Base-by-base conservation (phyloP, 495 filamentous ascomycete genomes). In the Aspergillus funiculosus region DNA sequence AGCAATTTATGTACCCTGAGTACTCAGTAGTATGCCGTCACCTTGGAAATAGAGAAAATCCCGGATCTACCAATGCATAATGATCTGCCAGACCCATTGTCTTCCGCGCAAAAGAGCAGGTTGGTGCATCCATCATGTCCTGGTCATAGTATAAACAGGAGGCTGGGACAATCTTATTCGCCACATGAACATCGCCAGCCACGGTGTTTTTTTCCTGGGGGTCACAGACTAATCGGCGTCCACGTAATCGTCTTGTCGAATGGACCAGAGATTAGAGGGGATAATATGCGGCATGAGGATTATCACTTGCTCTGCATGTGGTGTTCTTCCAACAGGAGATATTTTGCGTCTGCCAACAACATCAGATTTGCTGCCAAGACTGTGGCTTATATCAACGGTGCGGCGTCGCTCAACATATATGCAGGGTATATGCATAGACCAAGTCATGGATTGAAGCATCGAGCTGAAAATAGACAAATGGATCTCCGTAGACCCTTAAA, bases 11-110 rank as follows among this genome's bases (percentile, higher is more conserved):
- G 42, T 41, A 35, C 28, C 29, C 20, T 5, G 14, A n/a, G 1
- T 21, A n/a, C n/a, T n/a, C n/a, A n/a, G n/a, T n/a, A n/a, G n/a
- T n/a, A n/a, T n/a, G n/a, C n/a, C n/a, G n/a, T n/a, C n/a, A 22
- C 17, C 21, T 37, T 34, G 15, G 13, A 48, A 48, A 38, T 5
- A 18, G 6, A 29, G 30, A 27, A 19, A 27, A 20, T 20, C 13
- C 5, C 32, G 37, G 37, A 22, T 11, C 28, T 15, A 7, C 1
- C 20, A n/a, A 41, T 41, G 26, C 37, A 41, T 48, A 41, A 26
- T 48, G 46, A 48, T 48, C 46, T 43, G 35, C 46, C 28, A 44
- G 47, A 37, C 51, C 48, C 48, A 51, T 58, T 48, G 52, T 54
- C 22, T 28, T 14, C 22, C 28, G 40, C 43, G 38, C 39, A 50